A percentile compares a stretch with the other conserved stretches of the same genome.
Conservation (phyloP, 2,329 filamentous ascomycete genomes). For the Phaeosphaeria sp. region DNA sequence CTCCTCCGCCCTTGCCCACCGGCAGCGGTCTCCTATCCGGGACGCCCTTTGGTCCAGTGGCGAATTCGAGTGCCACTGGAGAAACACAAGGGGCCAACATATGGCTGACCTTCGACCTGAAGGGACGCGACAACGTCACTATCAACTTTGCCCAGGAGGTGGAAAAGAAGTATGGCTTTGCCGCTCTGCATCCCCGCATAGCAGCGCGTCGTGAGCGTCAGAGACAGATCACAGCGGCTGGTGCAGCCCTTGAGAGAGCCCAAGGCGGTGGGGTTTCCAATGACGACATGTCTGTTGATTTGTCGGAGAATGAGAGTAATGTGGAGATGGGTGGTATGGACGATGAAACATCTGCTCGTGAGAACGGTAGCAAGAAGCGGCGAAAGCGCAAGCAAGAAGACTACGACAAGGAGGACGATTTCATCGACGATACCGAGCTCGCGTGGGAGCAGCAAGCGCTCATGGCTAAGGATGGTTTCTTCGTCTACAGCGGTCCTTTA, state of each 20-base stretch:
- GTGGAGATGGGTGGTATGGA: constrained; percentile 81
- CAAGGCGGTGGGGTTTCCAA: constrained; percentile 68
- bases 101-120: constrained; percentile 80
- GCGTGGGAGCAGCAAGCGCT: constrained; percentile 96
- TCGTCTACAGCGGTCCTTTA: constrained; percentile 93
- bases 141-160: constrained; percentile 95
- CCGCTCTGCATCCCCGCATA: constrained; percentile 87
- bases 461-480: constrained; percentile 94
- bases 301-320: constrained; percentile 76
- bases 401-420: constrained; percentile 71
- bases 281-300: constrained; percentile 84
- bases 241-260: constrained; percentile 81
- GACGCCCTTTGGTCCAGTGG: constrained; percentile 63
- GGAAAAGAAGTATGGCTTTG: constrained; percentile 92
- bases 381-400: constrained; percentile 76
- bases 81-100: constrained; percentile 70
- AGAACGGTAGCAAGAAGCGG: constrained; percentile 72
- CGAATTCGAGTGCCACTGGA: constrained; percentile 51
- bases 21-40: constrained; percentile 70
- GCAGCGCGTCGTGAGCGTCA: constrained; percentile 88
- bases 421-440: constrained; percentile 89
- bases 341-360: constrained; percentile 45
- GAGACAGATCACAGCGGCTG: constrained; percentile 84
- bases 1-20: constrained; percentile 63
- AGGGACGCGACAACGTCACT: constrained; percentile 84